Evolutionary conservation across 2,329 filamentous ascomycete genomes (phyloP).

Genomic region (Penicillium sp.): DNA sequence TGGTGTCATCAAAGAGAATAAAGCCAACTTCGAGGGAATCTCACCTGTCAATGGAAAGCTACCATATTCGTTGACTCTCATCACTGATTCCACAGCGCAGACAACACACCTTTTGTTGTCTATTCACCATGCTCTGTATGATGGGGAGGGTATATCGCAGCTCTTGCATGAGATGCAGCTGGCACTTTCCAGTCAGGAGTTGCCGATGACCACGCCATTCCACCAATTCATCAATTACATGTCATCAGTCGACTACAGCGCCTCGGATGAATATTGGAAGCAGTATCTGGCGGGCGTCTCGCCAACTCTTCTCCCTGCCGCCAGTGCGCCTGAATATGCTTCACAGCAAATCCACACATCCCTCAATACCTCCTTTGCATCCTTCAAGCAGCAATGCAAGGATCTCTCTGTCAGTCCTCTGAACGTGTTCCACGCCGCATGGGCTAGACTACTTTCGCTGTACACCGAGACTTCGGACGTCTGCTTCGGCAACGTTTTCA

Average conservation of each 20-base stretch:
- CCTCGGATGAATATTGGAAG: slow-evolving; percentile 67
- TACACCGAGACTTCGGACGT: slow-evolving; percentile 63
- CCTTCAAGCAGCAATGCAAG: slow-evolving; percentile 54
- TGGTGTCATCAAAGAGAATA: slow-evolving; percentile 52
- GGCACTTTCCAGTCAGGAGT: slow-evolving; percentile 48
- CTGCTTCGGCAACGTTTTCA: slow-evolving; percentile 86
- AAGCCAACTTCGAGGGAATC: slow-evolving; percentile 21
- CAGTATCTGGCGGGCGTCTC: slow-evolving; percentile 55
- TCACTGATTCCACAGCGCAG: slow-evolving; percentile 16
- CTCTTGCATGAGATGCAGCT: slow-evolving; percentile 71
- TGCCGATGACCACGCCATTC: slow-evolving; percentile 59
- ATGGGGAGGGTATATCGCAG: slow-evolving; percentile 72
- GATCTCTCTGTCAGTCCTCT: slow-evolving; percentile 63
- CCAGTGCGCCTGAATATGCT: slow-evolving; percentile 3
- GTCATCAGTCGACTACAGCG: slow-evolving; percentile 48
- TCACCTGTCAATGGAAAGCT: slow-evolving; percentile 25
- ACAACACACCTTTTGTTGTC: slow-evolving; percentile 44
- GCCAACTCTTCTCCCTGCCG: slow-evolving; percentile 38
- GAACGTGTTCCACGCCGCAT: slow-evolving; percentile 69
- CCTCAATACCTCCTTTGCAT: slow-evolving; percentile 42
- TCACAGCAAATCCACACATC: slow-evolving; percentile 17
- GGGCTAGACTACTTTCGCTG: slow-evolving; percentile 65
- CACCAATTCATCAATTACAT: slow-evolving; percentile 65
- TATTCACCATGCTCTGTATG: slow-evolving; percentile 83
- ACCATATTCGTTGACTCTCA: slow-evolving; percentile 31